Conservation (phyloP, 2,329 filamentous ascomycete species). For the Bertia moriformis region DNA sequence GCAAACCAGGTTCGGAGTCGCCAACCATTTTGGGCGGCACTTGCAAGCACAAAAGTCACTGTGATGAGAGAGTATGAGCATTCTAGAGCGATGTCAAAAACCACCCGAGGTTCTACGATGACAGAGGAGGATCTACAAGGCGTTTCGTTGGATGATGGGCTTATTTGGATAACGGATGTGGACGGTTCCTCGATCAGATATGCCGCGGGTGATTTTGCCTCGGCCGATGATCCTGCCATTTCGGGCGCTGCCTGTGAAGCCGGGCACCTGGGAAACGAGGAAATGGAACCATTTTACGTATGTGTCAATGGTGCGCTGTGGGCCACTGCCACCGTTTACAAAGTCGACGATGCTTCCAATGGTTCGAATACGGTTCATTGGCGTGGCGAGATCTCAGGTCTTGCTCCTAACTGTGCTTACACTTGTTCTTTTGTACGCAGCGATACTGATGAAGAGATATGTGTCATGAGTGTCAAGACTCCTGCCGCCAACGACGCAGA, state of each 20-base stretch:
- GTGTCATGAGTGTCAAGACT: constrained; percentile 46
- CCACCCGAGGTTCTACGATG: constrained; percentile 18
- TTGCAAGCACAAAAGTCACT: constrained; percentile 91
- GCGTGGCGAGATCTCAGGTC: constrained; percentile 48
- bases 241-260: constrained; percentile 12
- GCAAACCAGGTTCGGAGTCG: constrained; percentile 79
- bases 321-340: constrained; percentile 42
- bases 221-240: constrained; percentile 14
- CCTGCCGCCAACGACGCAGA: constrained; percentile 41
- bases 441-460: constrained; percentile 39
- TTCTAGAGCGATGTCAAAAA: constrained; percentile 35
- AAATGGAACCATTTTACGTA: constrained; percentile 45
- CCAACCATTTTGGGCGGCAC: constrained; percentile 84
- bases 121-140: constrained; percentile 24
- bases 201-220: constrained; percentile 23
- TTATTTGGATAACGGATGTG: constrained; percentile 28
- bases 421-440: constrained; percentile 45
- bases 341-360: constrained; percentile 23
- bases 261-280: constrained; percentile 10
- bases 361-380: constrained; percentile 29
- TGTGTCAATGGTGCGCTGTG: constrained; percentile 51
- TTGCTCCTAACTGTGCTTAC: constrained; percentile 50
- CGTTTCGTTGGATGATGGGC: constrained; percentile 20
- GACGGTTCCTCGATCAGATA: constrained; percentile 28
- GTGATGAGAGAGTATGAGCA: constrained; percentile 84